Evolutionary conservation across 257 asterid species (phyloP), one percentile per base, ranked within the genome.

Genomic region (Fraxinus anomala): DNA sequence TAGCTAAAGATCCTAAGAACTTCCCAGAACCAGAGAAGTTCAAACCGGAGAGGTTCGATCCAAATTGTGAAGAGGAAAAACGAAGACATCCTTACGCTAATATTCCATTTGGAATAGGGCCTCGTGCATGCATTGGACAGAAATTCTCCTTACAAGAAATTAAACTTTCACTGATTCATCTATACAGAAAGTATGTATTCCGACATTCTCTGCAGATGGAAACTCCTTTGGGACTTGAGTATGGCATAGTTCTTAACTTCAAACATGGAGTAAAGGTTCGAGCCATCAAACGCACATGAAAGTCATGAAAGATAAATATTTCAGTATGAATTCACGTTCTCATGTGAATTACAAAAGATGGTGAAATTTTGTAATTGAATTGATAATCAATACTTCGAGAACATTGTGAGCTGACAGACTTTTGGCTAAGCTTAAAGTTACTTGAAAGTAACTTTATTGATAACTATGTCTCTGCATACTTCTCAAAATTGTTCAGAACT

Each of bases 81-180:
- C 80, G 74, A 74, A 93, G 99, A 84, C 99, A 92, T 75, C 97
- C 96, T 19, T 92, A 93, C 71, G 98, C 99, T 66, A 76, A 89
- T 86, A 96, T 92, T 71, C 99, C 99, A 4, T 96, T 96, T 24
- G 98, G 99, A 63, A 85, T 96, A 23, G 98, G 99, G 7, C 99
- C 99, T 17, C 89, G 99, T 7, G 91, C 92, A 5, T 96, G 99
- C 89, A 87, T 96, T 9, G 98, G 98, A 14, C 95, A 89, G 83
- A 96, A 89, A 75, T 96, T 96, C 88, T 87, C 98, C 71, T 65
- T 91, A 51, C 99, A 92, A 80, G 99, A 96, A 77, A 34, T 96
- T 34, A 93, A 93, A 74, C 96, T 96, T 17, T 80, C 97, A 0
- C 36, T 91, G 69, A 89, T 96, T 75, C 97, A 96, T 84, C 83